Base-by-base conservation (phyloP, 2,329 filamentous ascomycete species). In the Tolypocladium endophyticum region DNA sequence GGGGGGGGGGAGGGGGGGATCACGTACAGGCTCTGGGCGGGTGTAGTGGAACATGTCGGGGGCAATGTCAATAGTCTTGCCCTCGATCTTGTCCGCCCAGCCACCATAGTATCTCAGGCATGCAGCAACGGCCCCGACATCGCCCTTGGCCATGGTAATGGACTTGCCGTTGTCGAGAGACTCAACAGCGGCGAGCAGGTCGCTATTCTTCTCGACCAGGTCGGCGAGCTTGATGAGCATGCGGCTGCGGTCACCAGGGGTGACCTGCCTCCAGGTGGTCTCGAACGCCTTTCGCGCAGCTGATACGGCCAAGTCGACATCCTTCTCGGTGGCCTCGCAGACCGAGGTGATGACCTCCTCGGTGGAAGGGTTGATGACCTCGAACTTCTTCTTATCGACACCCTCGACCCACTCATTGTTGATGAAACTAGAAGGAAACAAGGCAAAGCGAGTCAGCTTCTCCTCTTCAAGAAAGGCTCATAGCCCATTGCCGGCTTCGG, bases 21-120 rank as follows among this genome's bases (percentile, higher is more conserved):
- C 16, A 75, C 80, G 67, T 71, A 83, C 79, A 12, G 91, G 89
- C 81, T 96, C 90, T 66, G 85, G 84, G 69, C 70, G 71, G 64
- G 89, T 92, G 79, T 94, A 95, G 79, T 90, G 87, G 78, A 95
- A 91, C 74, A 87, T 90, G 65, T 89, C 87, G 61, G 84, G 82
- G 69, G 82, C 79, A 66, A 90, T 89, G 69, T 95, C 89, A 65
- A 94, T 86, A 60, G 91, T 90, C 81, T 92, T 91, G 75, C 92
- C 91, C 75, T 87, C 82, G 65, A 94, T 87, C 86, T 96, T 96
- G 81, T 96, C 92, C 69, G 91, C 89, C 87, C 88, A 96, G 63
- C 92, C 92, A 70, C 83, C 91, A 69, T 77, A 77, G 72, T 77
- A 97, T 75, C 92, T 86, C 69, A 97, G 75, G 77, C 83, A 87